Evolutionary conservation across 345 rosid species (phyloP).

Genomic region (Eucalyptus shirleyi): DNA sequence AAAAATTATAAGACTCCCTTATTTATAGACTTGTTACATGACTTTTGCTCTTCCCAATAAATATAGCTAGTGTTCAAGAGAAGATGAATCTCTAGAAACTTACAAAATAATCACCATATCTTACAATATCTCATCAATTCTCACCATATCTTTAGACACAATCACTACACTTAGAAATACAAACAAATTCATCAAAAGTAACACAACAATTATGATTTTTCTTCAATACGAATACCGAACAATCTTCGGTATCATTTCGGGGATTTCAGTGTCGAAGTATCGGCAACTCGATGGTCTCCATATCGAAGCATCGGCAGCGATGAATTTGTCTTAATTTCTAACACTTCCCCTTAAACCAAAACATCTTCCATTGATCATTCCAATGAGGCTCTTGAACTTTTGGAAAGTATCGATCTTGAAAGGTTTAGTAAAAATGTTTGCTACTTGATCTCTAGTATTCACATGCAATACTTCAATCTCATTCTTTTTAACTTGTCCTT

Average conservation of each 20-base stretch:
- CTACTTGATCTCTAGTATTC: too few relatives aligned
- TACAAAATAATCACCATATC: background rate
- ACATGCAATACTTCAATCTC: too few relatives aligned
- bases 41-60: background rate
- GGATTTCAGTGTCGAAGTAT: too few relatives aligned
- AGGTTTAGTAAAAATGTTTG: too few relatives aligned
- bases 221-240: accelerated
- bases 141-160: background rate
- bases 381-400: too few relatives aligned
- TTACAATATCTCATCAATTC: background rate
- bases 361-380: too few relatives aligned
- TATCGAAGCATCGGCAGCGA: accelerated
- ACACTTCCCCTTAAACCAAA: too few relatives aligned
- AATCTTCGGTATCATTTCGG: background rate
- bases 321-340: too few relatives aligned
- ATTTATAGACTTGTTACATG: background rate
- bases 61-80: background rate
- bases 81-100: background rate
- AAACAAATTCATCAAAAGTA: too few relatives aligned
- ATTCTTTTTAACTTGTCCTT: too few relatives aligned
- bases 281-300: background rate
- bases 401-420: too few relatives aligned
- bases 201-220: too few relatives aligned
- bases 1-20: background rate
- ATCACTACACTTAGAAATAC: background rate